Conservation (phyloP, 306 rosid species). For the Quercus agrifolia region DNA sequence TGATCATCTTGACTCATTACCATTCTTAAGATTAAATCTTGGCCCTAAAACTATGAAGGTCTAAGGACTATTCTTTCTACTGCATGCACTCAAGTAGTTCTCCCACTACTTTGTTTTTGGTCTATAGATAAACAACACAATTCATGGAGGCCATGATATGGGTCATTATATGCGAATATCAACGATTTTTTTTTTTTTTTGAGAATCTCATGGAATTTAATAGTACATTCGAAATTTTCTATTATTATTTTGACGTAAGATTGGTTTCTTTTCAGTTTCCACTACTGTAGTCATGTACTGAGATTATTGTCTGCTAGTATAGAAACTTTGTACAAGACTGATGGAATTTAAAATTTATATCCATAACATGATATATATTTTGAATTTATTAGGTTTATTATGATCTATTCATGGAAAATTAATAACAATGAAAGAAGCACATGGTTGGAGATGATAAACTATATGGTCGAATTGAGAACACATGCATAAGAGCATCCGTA, state of each 20-base stretch:
- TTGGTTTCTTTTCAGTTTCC: not conserved
- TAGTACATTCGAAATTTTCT: not conserved
- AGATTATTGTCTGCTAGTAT: not conserved
- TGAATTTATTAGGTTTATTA: no score
- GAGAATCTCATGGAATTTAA: not conserved
- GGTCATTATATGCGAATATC: not conserved
- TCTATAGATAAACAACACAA: not conserved
- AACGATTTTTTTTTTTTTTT: not conserved
- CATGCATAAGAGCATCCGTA: no score
- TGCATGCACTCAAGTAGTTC: not conserved
- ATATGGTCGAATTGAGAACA: no score
- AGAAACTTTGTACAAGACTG: not conserved
- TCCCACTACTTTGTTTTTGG: not conserved
- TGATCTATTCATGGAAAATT: no score
- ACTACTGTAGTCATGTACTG: not conserved
- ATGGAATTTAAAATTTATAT: not conserved
- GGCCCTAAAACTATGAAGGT: not conserved
- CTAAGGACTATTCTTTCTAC: not conserved
- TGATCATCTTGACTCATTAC: no score
- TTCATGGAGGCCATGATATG: no score
- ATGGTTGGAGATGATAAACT: no score
- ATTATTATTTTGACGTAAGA: not conserved
- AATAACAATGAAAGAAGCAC: no score
- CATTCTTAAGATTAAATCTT: not conserved
- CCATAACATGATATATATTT: no score